Evolutionary conservation across 1,284 basidiomycete species (phyloP), one percentile per base, ranked within the genome.

Genomic region (Flammula alnicola): DNA sequence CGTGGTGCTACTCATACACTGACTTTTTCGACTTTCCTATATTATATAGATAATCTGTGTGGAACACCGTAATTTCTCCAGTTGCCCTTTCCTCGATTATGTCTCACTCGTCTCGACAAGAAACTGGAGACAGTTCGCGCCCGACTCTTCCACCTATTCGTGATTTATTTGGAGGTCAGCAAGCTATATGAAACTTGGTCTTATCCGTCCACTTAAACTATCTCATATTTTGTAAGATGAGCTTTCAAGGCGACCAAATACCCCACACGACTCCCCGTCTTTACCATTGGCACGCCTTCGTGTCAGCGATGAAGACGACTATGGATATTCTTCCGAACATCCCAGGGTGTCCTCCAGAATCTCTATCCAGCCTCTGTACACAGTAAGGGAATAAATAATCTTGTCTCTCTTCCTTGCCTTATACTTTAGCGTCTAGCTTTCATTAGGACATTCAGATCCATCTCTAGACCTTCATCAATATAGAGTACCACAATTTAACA

Each of bases 131-230:
- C 59, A 69, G 70, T 45, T 63, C 70, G 51, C 77, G 84, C 41
- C 84, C 85, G 46, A 86, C 81, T n/a, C 80, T 91, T 44, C 88
- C 88, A 35, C 78, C 86, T 38, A 89, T 91, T 50, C 83, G 84
- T 46, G 83, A 86, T 65, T 68, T 90, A 48, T 85, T 91, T 61
- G 74, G 80, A 70, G 80, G 88, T 86, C 48, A 63, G 75, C 61
- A 41, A 37, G 47, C 3, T 39, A 37, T 35, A 17, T 47, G 20
- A 12, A 51, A 20, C 39, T 26, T 19, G 41, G 17, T 33, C 20
- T 44, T 35, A 30, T 27, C 46, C 29, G 22, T 47, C 39, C 50
- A 22, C n/a, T 56, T 50, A 26, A 54, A 49, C 43, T 42, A 43
- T 54, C 25, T 50, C 52, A 37, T 38, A 12, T 19, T 8, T 20